phyloP scores from a whole-genome alignment of 345 rosid genomes.

The Gossypium turneri region DNA sequence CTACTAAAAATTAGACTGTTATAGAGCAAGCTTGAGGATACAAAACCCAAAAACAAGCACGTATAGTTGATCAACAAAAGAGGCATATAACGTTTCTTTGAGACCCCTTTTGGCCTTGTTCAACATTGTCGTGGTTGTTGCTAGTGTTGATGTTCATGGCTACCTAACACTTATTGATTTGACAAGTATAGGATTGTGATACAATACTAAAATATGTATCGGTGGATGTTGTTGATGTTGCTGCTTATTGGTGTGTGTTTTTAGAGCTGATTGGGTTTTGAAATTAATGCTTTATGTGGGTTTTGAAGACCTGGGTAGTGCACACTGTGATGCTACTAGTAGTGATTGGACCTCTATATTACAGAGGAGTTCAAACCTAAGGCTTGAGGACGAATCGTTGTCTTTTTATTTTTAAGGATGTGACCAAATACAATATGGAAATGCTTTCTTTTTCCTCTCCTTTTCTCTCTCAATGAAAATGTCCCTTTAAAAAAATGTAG shows the following conservation, averaged over 20 bases:
- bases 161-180: neutral
- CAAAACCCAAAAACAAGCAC: constrained; percentile 58
- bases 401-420: neutral
- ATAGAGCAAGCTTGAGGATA: constrained; percentile 53
- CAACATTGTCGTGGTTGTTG: neutral
- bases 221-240: neutral
- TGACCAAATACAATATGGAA: neutral
- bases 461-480: too few relatives aligned
- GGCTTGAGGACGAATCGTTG: neutral
- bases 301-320: neutral
- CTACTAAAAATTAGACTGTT: too few relatives aligned
- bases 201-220: neutral
- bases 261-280: neutral
- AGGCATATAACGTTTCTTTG: constrained; percentile 29
- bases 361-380: neutral
- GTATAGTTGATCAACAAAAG: constrained; percentile 44
- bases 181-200: neutral
- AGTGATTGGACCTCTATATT: neutral
- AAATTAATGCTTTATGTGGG: neutral
- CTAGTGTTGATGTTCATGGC: neutral
- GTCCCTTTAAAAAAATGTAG: too few relatives aligned
- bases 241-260: neutral
- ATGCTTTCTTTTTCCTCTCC: too few relatives aligned
- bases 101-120: neutral
- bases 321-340: too few relatives aligned